These are phyloP conservation scores for Magnusiomyces ingens DNA, from an alignment of 1,139 yeast genomes.

Conservation along the genomic window DNA sequence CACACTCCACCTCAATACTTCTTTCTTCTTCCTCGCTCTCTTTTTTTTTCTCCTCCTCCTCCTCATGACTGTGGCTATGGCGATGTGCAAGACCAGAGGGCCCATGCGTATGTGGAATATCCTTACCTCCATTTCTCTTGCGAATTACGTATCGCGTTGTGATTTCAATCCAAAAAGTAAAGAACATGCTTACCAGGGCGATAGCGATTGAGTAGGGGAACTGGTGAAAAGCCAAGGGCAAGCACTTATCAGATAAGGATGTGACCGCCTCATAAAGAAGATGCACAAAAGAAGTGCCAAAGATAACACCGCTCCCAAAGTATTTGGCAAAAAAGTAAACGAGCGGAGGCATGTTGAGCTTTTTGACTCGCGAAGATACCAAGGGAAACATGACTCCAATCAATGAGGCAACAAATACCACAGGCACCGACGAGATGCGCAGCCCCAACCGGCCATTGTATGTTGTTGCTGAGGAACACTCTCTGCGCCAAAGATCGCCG, in stretches of 20 bases:
- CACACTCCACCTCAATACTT: neutral
- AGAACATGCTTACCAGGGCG: constrained; percentile 46
- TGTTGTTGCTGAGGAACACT: constrained; percentile 18
- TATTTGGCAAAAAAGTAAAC: constrained; percentile 60
- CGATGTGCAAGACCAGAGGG: neutral
- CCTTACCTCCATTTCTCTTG: neutral
- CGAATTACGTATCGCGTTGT: neutral
- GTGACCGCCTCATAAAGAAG: constrained; percentile 63
- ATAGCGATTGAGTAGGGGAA: constrained; percentile 44
- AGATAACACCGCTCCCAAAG: constrained; percentile 73
- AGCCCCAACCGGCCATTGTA: constrained; percentile 51
- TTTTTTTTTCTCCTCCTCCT: neutral
- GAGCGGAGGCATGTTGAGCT: constrained; percentile 45
- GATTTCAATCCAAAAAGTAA: constrained; percentile 18
- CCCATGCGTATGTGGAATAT: constrained; percentile 3
- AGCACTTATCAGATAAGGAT: constrained; percentile 40
- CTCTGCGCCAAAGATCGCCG: neutral
- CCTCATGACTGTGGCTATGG: neutral
- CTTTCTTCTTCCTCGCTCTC: neutral
- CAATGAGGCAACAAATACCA: constrained; percentile 52
- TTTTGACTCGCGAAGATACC: constrained; percentile 25
- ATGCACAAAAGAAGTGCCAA: constrained; percentile 73
- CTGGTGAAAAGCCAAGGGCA: constrained; percentile 44
- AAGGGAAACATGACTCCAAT: constrained; percentile 43
- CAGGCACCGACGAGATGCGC: constrained; percentile 66